A percentile compares a stretch with the other conserved stretches of the same genome.
These are phyloP conservation scores for Diplodia seriata DNA, from an alignment of 2,329 filamentous ascomycete genomes.

Conservation along the genomic window DNA sequence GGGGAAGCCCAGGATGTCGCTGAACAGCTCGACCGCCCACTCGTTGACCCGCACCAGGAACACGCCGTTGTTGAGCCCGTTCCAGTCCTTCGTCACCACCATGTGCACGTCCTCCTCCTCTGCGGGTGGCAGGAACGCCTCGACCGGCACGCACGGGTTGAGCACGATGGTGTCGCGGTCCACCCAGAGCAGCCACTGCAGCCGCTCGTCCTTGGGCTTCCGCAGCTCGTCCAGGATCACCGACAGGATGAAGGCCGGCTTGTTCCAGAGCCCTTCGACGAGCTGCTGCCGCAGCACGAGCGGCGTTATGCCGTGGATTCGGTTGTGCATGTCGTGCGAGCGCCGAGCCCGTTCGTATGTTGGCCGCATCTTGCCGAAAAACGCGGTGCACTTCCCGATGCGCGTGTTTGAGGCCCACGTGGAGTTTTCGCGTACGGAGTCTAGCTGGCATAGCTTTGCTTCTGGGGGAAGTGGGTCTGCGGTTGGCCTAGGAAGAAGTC, in stretches of 20 bases:
- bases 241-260: slow-evolving; percentile 53
- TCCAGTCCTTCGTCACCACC: slow-evolving; percentile 50
- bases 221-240: slow-evolving; percentile 49
- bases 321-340: slow-evolving; percentile 52
- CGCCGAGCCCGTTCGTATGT: slow-evolving; percentile 52
- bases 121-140: slow-evolving; percentile 49
- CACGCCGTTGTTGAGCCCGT: slow-evolving; percentile 53
- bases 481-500: background rate
- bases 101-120: slow-evolving; percentile 36
- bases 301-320: slow-evolving; percentile 52
- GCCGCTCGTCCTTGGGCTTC: slow-evolving; percentile 48
- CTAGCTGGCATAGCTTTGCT: background rate
- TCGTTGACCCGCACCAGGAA: slow-evolving; percentile 51
- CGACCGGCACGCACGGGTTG: slow-evolving; percentile 51
- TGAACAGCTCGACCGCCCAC: slow-evolving; percentile 51
- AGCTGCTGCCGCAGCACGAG: slow-evolving; percentile 52
- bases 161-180: slow-evolving; percentile 55
- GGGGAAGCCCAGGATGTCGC: slow-evolving; percentile 48
- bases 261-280: slow-evolving; percentile 55
- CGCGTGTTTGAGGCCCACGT: background rate
- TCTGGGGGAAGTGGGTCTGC: background rate
- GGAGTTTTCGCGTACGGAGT: background rate
- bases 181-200: slow-evolving; percentile 55
- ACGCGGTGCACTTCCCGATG: background rate
- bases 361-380: slow-evolving; percentile 29